Evolutionary conservation across 2,329 filamentous ascomycete genomes (phyloP), one percentile per base, ranked within the genome.

Genomic region (Claviceps quebecensis): DNA sequence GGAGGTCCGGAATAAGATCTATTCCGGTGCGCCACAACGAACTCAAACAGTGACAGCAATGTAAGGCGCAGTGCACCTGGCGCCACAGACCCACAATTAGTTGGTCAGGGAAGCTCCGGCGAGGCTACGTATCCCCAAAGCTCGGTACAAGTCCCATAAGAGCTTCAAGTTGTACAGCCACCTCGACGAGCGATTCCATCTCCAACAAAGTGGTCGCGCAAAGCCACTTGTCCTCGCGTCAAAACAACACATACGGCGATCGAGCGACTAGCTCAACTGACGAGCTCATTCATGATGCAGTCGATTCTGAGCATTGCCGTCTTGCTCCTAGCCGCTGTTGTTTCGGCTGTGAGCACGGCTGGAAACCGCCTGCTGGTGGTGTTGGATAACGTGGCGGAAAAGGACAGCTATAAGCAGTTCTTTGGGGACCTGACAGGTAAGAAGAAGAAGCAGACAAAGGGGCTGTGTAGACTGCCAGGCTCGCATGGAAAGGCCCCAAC

Each of bases 301-400:
- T 86, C 83, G 73, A 70, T 84, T 65, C 68, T 85, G 70, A 83
- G 84, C 61, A 75, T 87, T 63, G 70, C 88, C 57, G 68, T 87
- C 55, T 71, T 89, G 61, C 73, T 80, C 56, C 74, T 87, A 56
- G 71, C 80, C 56, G 76, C 83, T 62, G 72, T 81, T 53, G 86
- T 80, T 58, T 78, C 84, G 66, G 89, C 89, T 52, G 71, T 85
- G 62, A 95, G 90, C 72, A 84, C 83, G 56, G 77, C 81, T 47
- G 93, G 91, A 54, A 80, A 78, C 67, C 80, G 88, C 64, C 70
- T 97, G 68, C 75, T 98, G 62, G 89, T 94, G 55, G 78, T 98
- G 53, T 70, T 95, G 50, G 91, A 97, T 62, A 85, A 95, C 60
- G 75, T 81, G 56, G 76, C 79, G 43, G 87, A 95, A 64, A 88